phyloP scores from a whole-genome alignment of 2,329 filamentous ascomycete species.

The Ophiostoma triangulosporum region DNA sequence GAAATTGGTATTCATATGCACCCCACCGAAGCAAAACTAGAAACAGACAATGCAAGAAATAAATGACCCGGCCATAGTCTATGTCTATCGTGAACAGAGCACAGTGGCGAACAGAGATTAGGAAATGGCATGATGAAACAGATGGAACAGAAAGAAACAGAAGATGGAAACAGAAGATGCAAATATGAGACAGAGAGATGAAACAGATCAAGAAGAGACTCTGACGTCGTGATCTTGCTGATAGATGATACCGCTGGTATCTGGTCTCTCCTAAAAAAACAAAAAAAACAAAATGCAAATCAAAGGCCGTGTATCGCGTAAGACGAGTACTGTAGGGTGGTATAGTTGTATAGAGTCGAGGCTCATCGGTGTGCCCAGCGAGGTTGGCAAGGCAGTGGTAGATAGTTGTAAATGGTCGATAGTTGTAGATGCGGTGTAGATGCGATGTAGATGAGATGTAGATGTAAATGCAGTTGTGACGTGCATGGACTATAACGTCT shows the following conservation, averaged over 20 bases:
- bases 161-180: neutral
- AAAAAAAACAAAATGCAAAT: too few species aligned
- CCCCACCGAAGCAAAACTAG: neutral
- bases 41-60: neutral
- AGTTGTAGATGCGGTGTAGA: neutral
- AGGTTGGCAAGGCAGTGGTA: too few species aligned
- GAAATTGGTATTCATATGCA: conserved; percentile 1
- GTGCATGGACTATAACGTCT: conserved; percentile 3
- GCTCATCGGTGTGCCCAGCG: too few species aligned
- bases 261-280: too few species aligned
- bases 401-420: too few species aligned
- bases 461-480: neutral
- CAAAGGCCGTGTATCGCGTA: neutral
- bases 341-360: too few species aligned
- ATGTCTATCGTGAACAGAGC: neutral
- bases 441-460: neutral
- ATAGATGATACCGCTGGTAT: too few species aligned
- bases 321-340: too few species aligned
- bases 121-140: neutral
- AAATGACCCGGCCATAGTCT: neutral
- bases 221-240: too few species aligned
- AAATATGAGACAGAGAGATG: too few species aligned
- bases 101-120: neutral
- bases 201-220: too few species aligned
- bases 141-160: neutral